Conservation (phyloP, 148 eudicot species). For the Agrostemma githago region DNA sequence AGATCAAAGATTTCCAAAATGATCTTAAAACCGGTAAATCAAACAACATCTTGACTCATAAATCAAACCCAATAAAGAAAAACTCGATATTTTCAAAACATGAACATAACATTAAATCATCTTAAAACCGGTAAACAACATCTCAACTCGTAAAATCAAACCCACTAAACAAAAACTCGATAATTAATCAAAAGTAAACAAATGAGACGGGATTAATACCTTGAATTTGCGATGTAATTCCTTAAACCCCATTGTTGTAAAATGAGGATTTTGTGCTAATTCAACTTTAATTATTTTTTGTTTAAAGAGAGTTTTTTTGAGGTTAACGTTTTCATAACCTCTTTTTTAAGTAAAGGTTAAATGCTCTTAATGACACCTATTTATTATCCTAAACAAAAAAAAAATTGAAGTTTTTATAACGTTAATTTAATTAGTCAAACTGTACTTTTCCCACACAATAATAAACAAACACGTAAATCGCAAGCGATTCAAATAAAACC, state of each 20-base stretch:
- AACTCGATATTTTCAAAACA: too few relatives aligned
- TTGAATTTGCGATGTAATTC: slow-evolving; percentile 24
- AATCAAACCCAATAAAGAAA: too few relatives aligned
- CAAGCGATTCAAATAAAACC: too few relatives aligned
- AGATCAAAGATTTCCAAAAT: too few relatives aligned
- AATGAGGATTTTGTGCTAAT: background rate
- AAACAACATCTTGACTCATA: too few relatives aligned
- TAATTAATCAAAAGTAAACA: background rate
- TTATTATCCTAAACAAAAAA: background rate
- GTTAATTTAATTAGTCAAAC: background rate
- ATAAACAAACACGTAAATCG: too few relatives aligned
- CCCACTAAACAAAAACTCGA: too few relatives aligned
- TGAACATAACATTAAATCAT: too few relatives aligned
- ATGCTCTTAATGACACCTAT: slow-evolving; percentile 13
- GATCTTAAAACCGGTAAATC: too few relatives aligned
- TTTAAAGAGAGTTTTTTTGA: slow-evolving; percentile 14
- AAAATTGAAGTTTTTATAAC: background rate
- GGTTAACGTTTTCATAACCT: slow-evolving; percentile 23
- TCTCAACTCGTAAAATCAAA: background rate
- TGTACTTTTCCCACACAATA: background rate
- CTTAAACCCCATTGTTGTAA: slow-evolving; percentile 17
- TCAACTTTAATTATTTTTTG: slow-evolving; percentile 10
- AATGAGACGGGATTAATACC: slow-evolving; percentile 8
- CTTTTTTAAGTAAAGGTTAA: slow-evolving; percentile 26
- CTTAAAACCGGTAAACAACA: too few relatives aligned